A percentile compares a stretch with the other conserved stretches of the same genome.
phyloP scores from a whole-genome alignment of 305 asterid species.

The Solanum hybrid region DNA sequence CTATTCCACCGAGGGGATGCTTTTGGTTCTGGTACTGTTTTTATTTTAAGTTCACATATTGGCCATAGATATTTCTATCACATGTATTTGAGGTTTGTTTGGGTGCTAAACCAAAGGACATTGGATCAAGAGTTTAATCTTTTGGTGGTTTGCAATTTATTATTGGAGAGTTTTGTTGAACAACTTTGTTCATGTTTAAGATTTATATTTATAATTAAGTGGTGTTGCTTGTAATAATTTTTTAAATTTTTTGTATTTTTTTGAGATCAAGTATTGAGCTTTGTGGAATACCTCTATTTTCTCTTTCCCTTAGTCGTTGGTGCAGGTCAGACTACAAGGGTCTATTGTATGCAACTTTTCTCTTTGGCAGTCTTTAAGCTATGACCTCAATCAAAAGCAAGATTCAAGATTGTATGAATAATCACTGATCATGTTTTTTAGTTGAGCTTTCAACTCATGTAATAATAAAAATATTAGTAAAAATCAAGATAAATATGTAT shows the following conservation, averaged over 20 bases:
- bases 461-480: neutral
- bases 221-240: neutral
- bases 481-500: neutral
- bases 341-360: neutral
- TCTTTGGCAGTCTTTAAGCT: neutral
- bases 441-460: neutral
- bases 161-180: neutral
- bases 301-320: neutral
- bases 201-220: neutral
- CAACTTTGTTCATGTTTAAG: neutral
- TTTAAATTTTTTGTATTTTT: neutral
- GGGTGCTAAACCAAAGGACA: neutral
- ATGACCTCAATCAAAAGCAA: neutral
- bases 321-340: neutral
- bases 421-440: neutral
- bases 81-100: neutral
- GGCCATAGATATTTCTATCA: neutral
- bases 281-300: neutral
- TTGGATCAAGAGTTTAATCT: neutral
- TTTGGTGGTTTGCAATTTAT: neutral
- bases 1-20: neutral
- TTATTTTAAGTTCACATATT: neutral
- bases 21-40: neutral
- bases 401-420: neutral
- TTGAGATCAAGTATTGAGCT: neutral